A percentile compares a stretch with the other conserved stretches of the same genome.
Conservation (phyloP, 495 filamentous ascomycete genomes). For the Pyrenopolyporus hunteri region DNA sequence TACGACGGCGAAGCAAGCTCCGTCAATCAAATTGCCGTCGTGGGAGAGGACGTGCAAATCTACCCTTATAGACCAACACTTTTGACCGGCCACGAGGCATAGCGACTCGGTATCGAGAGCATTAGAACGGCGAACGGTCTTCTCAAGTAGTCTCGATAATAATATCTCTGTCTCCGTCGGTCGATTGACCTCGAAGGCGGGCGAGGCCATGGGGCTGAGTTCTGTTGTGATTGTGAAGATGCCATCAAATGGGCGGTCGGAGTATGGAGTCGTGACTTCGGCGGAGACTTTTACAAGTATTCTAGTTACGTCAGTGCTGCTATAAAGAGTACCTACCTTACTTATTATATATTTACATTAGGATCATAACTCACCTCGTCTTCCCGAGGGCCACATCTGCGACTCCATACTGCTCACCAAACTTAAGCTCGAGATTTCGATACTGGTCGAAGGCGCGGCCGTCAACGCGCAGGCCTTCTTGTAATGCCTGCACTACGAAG, state of each 20-base stretch:
- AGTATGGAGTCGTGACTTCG: conserved; percentile 80
- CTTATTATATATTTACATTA: background rate
- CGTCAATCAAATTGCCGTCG: conserved; percentile 87
- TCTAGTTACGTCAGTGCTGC: conserved; percentile 50
- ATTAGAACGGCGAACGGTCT: conserved; percentile 86
- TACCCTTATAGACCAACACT: conserved; percentile 87
- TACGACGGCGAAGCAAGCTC: conserved; percentile 82
- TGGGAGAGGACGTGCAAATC: conserved; percentile 88
- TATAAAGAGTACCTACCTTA: background rate
- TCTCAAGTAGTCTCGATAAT: conserved; percentile 86
- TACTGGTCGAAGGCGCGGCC: conserved; percentile 79
- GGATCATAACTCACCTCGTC: conserved; percentile 67
- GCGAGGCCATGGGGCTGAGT: conserved; percentile 89
- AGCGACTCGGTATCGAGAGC: conserved; percentile 95
- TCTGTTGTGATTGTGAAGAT: conserved; percentile 91
- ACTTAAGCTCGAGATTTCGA: conserved; percentile 75
- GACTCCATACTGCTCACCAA: conserved; percentile 90
- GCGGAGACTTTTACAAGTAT: conserved; percentile 85
- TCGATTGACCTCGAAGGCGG: conserved; percentile 85
- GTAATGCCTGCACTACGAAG: conserved; percentile 76
- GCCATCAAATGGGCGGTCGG: conserved; percentile 92
- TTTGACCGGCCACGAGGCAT: conserved; percentile 86
- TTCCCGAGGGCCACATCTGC: conserved; percentile 89
- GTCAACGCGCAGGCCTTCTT: conserved; percentile 80
- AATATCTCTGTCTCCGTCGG: conserved; percentile 81